A percentile compares a stretch with the other conserved stretches of the same genome.
Evolutionary conservation across 2,329 filamentous ascomycete genomes (phyloP).

Genomic region (Daldinia sp.): DNA sequence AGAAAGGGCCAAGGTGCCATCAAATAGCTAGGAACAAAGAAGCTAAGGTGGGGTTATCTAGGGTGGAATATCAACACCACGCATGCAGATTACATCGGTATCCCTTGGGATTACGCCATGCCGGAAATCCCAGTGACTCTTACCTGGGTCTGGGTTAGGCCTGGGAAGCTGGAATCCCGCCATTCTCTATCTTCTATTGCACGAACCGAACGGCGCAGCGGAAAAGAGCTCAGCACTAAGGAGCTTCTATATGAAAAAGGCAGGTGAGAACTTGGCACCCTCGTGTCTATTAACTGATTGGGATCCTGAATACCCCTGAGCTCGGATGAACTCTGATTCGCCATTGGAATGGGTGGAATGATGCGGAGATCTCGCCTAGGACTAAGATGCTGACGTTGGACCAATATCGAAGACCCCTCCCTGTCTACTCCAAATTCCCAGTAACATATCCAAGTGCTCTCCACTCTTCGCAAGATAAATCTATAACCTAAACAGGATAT

Average conservation of each 20-base stretch:
- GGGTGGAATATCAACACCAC: slow-evolving; percentile 34
- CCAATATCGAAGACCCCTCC: slow-evolving; percentile 11
- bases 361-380: slow-evolving; percentile 8
- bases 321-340: slow-evolving; percentile 13
- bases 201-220: slow-evolving; percentile 4
- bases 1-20: slow-evolving; percentile 13
- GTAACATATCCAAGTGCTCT: slow-evolving; percentile 14
- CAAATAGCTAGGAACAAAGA: slow-evolving; percentile 15
- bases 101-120: slow-evolving; percentile 34
- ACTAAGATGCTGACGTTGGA: slow-evolving; percentile 30
- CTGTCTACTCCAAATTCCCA: slow-evolving; percentile 21
- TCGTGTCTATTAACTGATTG: slow-evolving; percentile 32
- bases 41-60: slow-evolving; percentile 28
- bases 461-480: slow-evolving; percentile 26
- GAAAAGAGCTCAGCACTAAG: slow-evolving; percentile 28
- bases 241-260: slow-evolving; percentile 30
- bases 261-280: slow-evolving; percentile 31
- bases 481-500: slow-evolving; percentile 22
- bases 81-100: slow-evolving; percentile 32
- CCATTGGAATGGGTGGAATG: slow-evolving; percentile 4
- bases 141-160: slow-evolving; percentile 23
- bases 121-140: slow-evolving; percentile 16
- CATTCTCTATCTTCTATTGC: slow-evolving; percentile 16
- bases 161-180: slow-evolving; percentile 17
- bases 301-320: slow-evolving; percentile 3